A percentile compares a stretch with the other conserved stretches of the same genome.
These are phyloP conservation scores for Exsudoporus floridanus DNA, from an alignment of 1,284 basidiomycete species.

Conservation along the genomic window DNA sequence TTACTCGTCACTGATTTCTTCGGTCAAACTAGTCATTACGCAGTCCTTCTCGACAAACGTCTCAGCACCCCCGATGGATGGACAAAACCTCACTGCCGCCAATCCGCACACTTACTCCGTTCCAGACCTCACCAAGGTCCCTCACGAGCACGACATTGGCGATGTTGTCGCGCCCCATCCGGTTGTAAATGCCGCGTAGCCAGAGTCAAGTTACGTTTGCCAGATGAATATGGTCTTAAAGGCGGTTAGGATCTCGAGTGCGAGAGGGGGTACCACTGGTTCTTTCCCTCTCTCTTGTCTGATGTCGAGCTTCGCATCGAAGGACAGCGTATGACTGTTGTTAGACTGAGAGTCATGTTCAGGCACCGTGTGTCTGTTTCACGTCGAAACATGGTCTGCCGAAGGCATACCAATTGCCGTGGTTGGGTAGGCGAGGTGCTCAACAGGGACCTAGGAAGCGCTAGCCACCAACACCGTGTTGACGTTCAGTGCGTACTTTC, in stretches of 20 bases:
- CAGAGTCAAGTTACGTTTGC: no score
- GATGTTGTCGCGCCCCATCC: no score
- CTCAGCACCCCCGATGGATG: not conserved
- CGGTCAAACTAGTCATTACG: no score
- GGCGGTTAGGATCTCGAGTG: no score
- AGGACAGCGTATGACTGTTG: not conserved
- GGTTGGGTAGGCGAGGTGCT: not conserved
- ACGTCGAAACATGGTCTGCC: not conserved
- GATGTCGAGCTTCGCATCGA: not conserved
- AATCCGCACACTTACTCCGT: not conserved
- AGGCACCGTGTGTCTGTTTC: not conserved
- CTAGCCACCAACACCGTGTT: not conserved
- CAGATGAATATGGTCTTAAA: no score
- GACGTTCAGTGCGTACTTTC: not conserved
- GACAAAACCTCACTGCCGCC: not conserved
- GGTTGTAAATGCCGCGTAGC: not conserved
- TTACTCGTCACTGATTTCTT: not conserved
- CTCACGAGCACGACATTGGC: not conserved
- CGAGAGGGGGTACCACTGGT: no score
- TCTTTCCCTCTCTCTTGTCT: not conserved
- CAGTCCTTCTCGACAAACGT: not conserved
- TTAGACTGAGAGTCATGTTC: not conserved
- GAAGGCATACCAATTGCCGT: not conserved
- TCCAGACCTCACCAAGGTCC: not conserved
- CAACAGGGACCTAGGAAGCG: not conserved